phyloP scores from a whole-genome alignment of 805 yeast species.

The Komagataella ulmi region DNA sequence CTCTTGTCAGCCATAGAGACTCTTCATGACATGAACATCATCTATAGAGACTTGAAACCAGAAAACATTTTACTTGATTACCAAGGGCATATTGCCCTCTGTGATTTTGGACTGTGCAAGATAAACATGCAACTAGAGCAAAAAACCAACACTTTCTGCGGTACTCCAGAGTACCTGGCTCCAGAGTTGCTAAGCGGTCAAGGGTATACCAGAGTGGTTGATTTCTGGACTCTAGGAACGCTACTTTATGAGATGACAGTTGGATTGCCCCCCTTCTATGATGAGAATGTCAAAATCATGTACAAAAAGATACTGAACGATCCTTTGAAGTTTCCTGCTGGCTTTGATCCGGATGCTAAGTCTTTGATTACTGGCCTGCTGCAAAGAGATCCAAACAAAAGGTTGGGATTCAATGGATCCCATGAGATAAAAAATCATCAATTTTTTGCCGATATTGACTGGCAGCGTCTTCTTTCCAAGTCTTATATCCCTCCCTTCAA shows the following conservation, averaged over 20 bases:
- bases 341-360: constrained; percentile 76
- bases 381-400: constrained; percentile 71
- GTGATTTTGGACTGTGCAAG: constrained; percentile 96
- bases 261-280: constrained; percentile 94
- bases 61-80: constrained; percentile 90
- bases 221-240: constrained; percentile 98
- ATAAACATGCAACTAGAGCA: constrained; percentile 87
- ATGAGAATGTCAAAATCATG: constrained; percentile 87
- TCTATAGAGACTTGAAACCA: constrained; percentile 92
- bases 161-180: constrained; percentile 95
- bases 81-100: constrained; percentile 94
- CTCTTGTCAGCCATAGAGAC: constrained; percentile 86
- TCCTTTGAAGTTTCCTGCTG: constrained; percentile 79
- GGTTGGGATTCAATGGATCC: constrained; percentile 74
- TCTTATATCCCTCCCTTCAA: constrained; percentile 92
- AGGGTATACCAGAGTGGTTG: constrained; percentile 92
- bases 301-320: constrained; percentile 86
- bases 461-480: constrained; percentile 72
- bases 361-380: constrained; percentile 63
- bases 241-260: constrained; percentile 91
- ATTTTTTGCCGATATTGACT: constrained; percentile 81
- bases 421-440: constrained; percentile 72
- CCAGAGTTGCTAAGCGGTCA: constrained; percentile 87
- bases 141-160: constrained; percentile 85
- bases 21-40: constrained; percentile 80